Conservation (phyloP, 169 alveolate species). For the Eimeria maxima region DNA sequence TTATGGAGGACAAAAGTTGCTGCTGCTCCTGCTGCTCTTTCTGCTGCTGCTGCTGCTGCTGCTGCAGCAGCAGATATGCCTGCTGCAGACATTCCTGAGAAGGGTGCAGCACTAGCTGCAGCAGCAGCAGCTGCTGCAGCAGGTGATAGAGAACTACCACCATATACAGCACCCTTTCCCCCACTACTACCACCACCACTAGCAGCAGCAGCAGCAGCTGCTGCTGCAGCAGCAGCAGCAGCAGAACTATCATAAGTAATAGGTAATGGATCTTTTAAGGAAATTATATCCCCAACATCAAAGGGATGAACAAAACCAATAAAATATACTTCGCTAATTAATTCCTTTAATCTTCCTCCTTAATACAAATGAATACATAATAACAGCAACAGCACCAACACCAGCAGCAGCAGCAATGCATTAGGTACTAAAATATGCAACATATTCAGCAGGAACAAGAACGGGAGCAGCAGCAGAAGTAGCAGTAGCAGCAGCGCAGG, state of each 20-base stretch:
- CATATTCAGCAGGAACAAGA: too few species aligned
- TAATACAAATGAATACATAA: background rate
- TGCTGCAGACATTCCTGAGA: background rate
- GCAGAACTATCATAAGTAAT: background rate
- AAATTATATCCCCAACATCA: constrained; percentile 18
- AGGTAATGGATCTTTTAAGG: background rate
- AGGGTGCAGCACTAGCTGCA: background rate
- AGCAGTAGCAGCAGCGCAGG: too few species aligned
- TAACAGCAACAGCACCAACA: background rate
- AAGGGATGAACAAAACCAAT: constrained; percentile 29
- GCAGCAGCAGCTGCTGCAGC: background rate
- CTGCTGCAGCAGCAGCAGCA: background rate
- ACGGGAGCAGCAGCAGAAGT: too few species aligned
- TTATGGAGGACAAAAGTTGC: background rate
- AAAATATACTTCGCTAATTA: background rate
- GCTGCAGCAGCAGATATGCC: background rate
- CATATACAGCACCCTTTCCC: background rate
- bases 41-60: background rate
- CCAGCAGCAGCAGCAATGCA: background rate
- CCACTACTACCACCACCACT: background rate
- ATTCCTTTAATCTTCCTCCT: background rate
- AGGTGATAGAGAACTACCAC: background rate
- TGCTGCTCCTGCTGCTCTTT: background rate
- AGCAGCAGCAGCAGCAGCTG: background rate
- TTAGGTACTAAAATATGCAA: background rate